These are phyloP conservation scores for Coemansia sp. DNA, from an alignment of 192 early-diverging fungal genomes.

Conservation along the genomic window DNA sequence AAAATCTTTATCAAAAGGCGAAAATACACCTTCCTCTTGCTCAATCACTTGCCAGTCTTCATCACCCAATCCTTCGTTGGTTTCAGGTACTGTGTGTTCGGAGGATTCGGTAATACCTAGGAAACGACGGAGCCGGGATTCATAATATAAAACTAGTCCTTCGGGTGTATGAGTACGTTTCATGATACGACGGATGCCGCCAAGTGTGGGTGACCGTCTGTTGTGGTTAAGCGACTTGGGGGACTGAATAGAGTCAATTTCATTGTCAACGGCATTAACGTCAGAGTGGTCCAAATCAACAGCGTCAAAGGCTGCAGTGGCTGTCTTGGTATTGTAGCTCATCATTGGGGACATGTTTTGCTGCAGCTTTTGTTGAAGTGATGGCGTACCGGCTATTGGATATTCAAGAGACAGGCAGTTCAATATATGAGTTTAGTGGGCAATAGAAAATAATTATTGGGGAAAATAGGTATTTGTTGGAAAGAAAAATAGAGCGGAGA, in stretches of 20 bases:
- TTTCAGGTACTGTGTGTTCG: not conserved
- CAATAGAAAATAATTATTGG: too few species aligned
- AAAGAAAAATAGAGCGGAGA: not conserved
- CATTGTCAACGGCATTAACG: too few species aligned
- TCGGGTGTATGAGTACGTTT: constrained; percentile 43
- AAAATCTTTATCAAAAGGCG: constrained; percentile 23
- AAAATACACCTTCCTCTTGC: constrained; percentile 30
- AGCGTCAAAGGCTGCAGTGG: too few species aligned
- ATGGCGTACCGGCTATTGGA: too few species aligned
- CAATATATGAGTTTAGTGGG: too few species aligned
- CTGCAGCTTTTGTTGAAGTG: too few species aligned
- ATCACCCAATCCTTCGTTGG: constrained; percentile 3
- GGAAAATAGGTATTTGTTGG: too few species aligned
- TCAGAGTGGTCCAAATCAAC: too few species aligned
- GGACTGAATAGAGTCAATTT: too few species aligned
- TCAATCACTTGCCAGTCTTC: constrained; percentile 39
- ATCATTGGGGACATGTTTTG: too few species aligned
- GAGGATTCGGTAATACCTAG: constrained; percentile 11
- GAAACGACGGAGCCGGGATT: constrained; percentile 28
- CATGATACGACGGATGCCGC: constrained; percentile 35
- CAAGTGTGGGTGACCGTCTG: constrained; percentile 12
- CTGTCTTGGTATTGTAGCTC: not conserved
- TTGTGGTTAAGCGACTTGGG: not conserved
- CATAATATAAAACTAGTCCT: constrained; percentile 39
- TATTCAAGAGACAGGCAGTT: too few species aligned